phyloP scores from a whole-genome alignment of 108 stramenopile genomes.

The Pseudonitzschia pungens region DNA sequence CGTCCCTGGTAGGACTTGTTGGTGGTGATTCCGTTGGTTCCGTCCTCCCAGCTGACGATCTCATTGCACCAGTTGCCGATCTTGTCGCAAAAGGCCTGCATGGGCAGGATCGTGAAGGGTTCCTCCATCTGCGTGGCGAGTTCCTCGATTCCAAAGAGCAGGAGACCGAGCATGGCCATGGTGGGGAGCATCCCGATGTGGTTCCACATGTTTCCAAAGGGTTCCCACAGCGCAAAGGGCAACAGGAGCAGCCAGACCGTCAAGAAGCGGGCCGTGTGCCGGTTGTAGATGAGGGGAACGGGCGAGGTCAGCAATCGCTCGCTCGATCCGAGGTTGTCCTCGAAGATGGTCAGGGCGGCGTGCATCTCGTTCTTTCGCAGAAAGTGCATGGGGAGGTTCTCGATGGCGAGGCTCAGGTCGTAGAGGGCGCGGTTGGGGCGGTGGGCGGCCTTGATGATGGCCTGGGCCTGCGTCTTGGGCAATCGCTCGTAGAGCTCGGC shows the following conservation, averaged over 20 bases:
- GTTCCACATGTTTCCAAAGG: constrained; percentile 70
- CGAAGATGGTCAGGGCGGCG: constrained; percentile 65
- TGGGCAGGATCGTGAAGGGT: constrained; percentile 85
- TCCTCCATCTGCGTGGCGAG: constrained; percentile 82
- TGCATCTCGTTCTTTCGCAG: constrained; percentile 74
- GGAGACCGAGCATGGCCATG: constrained; percentile 54
- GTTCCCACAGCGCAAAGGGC: constrained; percentile 74
- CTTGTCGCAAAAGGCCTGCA: constrained; percentile 79
- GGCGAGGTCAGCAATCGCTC: constrained; percentile 72
- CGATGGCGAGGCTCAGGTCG: constrained; percentile 71
- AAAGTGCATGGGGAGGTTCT: constrained; percentile 77
- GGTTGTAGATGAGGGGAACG: constrained; percentile 70
- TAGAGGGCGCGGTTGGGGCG: constrained; percentile 74
- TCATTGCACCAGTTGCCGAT: constrained; percentile 55
- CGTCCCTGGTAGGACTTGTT: constrained; percentile 24
- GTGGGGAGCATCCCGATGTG: constrained; percentile 78
- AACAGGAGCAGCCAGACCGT: constrained; percentile 70
- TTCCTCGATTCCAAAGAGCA: constrained; percentile 87
- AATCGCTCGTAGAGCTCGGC: constrained; percentile 54
- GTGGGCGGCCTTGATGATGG: constrained; percentile 60
- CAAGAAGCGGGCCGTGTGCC: constrained; percentile 80
- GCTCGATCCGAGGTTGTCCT: constrained; percentile 62
- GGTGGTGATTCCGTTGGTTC: constrained; percentile 40
- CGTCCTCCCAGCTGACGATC: constrained; percentile 40
- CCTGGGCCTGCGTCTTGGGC: constrained; percentile 57